A percentile compares a stretch with the other conserved stretches of the same genome.
phyloP scores from a whole-genome alignment of 768 basidiomycete species.

The Trametes sanguinea region DNA sequence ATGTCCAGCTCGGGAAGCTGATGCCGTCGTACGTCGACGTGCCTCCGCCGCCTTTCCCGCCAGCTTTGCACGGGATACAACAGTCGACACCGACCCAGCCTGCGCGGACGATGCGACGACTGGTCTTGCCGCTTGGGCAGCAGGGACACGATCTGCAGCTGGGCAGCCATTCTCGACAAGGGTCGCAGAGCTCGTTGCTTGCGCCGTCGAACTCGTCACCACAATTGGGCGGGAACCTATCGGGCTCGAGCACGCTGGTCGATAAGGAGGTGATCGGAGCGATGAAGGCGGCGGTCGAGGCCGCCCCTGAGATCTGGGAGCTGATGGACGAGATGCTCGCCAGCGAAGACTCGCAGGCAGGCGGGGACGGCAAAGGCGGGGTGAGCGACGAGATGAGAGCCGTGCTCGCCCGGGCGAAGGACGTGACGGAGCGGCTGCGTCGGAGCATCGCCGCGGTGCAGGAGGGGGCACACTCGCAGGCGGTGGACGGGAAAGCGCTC shows the following conservation, averaged over 20 bases:
- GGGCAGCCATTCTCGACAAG: constrained; percentile 44
- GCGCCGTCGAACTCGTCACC: constrained; percentile 43
- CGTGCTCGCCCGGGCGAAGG: constrained; percentile 60
- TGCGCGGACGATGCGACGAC: constrained; percentile 30
- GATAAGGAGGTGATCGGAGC: constrained; percentile 80
- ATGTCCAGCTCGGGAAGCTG: constrained; percentile 85
- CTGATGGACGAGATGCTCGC: constrained; percentile 71
- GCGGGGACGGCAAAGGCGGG: not conserved
- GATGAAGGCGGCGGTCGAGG: constrained; percentile 74
- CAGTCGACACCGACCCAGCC: constrained; percentile 30
- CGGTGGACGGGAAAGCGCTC: constrained; percentile 58
- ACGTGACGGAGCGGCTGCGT: constrained; percentile 62
- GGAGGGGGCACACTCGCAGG: constrained; percentile 46
- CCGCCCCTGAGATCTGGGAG: constrained; percentile 81
- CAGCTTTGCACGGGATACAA: constrained; percentile 41
- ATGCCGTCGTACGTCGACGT: constrained; percentile 62
- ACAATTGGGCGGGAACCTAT: constrained; percentile 48
- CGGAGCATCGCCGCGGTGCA: constrained; percentile 60
- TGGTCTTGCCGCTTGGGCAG: constrained; percentile 22
- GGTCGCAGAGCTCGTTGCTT: constrained; percentile 45
- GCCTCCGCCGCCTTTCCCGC: constrained; percentile 41
- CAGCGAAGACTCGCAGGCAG: constrained; percentile 45
- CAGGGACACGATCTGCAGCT: constrained; percentile 31
- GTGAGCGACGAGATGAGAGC: constrained; percentile 48
- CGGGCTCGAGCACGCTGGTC: constrained; percentile 61